Percentiles rank a stretch among this genome's conserved stretches.
Evolutionary conservation across 768 basidiomycete species (phyloP).

Genomic region (Gyrodon lividus): DNA sequence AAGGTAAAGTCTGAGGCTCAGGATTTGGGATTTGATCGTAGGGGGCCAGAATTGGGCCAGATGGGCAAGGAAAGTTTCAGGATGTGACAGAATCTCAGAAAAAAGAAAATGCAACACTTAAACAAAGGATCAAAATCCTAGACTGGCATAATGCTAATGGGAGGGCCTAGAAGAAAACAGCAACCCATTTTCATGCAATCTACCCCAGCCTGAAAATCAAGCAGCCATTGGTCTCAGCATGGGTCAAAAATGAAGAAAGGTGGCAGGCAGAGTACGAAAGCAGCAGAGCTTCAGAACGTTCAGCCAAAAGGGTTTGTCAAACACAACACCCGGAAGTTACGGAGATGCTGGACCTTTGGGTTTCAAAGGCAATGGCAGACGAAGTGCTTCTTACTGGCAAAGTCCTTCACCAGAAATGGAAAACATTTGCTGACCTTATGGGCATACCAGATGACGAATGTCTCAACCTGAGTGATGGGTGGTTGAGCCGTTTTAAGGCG

Average conservation of each 20-base stretch:
- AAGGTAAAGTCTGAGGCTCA: no score
- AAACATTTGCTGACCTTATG: slow-evolving; percentile 8
- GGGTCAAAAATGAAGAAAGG: slow-evolving; percentile 32
- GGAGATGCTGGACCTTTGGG: slow-evolving; percentile 39
- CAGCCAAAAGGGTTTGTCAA: slow-evolving; percentile 12
- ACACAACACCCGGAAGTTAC: slow-evolving; percentile 34
- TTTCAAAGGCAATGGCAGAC: slow-evolving; percentile 38
- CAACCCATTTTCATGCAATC: slow-evolving; percentile 28
- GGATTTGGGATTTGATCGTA: no score
- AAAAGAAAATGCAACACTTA: no score
- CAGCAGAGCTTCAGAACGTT: neutral
- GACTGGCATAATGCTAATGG: slow-evolving; percentile 35
- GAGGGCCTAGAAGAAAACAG: slow-evolving; percentile 31
- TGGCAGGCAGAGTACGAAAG: slow-evolving; percentile 20
- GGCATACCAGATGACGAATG: slow-evolving; percentile 33
- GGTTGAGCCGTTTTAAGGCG: slow-evolving; percentile 8
- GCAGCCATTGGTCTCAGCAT: slow-evolving; percentile 8
- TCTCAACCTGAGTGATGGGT: slow-evolving; percentile 36
- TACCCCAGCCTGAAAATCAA: slow-evolving; percentile 26
- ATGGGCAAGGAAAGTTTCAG: no score
- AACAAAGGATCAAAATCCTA: no score
- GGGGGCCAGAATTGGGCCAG: no score
- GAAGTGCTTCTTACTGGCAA: slow-evolving; percentile 32
- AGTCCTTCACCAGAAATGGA: slow-evolving; percentile 10
- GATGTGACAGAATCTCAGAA: no score